Evolutionary conservation across 768 basidiomycete species (phyloP).

Genomic region (Mrakia gelida): DNA sequence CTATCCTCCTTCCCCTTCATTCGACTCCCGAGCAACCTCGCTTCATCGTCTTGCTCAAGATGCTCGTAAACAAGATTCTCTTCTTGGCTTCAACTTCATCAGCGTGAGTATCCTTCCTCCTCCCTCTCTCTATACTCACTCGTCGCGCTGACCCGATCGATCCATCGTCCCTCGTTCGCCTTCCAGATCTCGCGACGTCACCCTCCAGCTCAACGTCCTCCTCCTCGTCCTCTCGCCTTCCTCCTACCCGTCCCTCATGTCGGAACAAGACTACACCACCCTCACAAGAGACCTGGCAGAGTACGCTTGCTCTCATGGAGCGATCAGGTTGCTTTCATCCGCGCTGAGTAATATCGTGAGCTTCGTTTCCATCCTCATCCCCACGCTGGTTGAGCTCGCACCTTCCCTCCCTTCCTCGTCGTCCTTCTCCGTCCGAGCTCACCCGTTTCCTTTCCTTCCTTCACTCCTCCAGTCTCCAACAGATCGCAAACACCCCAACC

Average conservation of each 20-base stretch:
- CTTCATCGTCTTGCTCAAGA: slow-evolving; percentile 22
- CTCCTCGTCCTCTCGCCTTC: slow-evolving; percentile 20
- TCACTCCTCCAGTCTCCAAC: slow-evolving; percentile 52
- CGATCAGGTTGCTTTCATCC: background rate
- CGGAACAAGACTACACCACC: background rate
- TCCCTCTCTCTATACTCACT: background rate
- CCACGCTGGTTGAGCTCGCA: background rate
- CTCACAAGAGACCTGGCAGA: background rate
- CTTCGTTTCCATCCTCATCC: too few species aligned
- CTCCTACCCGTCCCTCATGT: slow-evolving; percentile 20
- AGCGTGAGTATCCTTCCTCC: background rate
- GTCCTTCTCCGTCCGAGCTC: background rate
- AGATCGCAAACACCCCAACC: slow-evolving; percentile 54
- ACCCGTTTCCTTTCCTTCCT: background rate
- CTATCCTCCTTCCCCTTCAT: slow-evolving; percentile 29
- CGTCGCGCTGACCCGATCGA: too few species aligned
- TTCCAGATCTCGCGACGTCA: background rate
- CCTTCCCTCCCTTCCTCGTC: background rate
- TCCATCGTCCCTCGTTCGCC: background rate
- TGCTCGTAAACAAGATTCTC: slow-evolving; percentile 14
- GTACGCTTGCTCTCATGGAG: background rate
- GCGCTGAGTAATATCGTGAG: slow-evolving; percentile 13
- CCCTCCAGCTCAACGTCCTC: slow-evolving; percentile 2
- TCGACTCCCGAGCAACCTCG: background rate
- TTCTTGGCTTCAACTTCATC: slow-evolving; percentile 10